A percentile compares a stretch with the other conserved stretches of the same genome.
Conservation (phyloP, 2,329 filamentous ascomycete species). For the Cucurbitaria berberidis region DNA sequence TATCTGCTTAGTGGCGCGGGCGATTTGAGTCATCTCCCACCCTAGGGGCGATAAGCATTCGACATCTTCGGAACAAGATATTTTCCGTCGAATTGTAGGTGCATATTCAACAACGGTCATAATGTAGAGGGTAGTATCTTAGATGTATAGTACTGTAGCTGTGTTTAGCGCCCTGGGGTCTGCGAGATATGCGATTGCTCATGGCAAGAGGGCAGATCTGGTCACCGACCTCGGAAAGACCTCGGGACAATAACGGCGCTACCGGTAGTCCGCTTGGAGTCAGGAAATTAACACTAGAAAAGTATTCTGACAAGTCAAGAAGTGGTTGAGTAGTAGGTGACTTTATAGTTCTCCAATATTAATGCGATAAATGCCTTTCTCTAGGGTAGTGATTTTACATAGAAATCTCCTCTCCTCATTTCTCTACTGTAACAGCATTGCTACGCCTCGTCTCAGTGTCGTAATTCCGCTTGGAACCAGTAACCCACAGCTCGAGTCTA, state of each 20-base stretch:
- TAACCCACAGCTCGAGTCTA: conserved; percentile 18
- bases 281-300: background rate
- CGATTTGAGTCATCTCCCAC: background rate
- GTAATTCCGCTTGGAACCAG: conserved; percentile 31
- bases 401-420: background rate
- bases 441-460: conserved; percentile 30
- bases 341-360: no score
- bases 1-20: background rate
- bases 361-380: no score
- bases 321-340: no score
- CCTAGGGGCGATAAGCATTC: background rate
- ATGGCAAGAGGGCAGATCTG: background rate
- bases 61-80: no score
- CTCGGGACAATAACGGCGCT: background rate
- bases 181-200: background rate
- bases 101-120: no score
- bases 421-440: background rate
- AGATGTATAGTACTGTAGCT: no score
- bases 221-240: no score
- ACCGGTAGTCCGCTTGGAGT: background rate
- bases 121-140: no score
- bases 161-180: background rate
- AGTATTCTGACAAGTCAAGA: no score
- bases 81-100: no score
- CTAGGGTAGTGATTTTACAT: background rate